These are phyloP conservation scores for Nitzschia sp. DNA, from an alignment of 108 stramenopile genomes.

Conservation along the genomic window DNA sequence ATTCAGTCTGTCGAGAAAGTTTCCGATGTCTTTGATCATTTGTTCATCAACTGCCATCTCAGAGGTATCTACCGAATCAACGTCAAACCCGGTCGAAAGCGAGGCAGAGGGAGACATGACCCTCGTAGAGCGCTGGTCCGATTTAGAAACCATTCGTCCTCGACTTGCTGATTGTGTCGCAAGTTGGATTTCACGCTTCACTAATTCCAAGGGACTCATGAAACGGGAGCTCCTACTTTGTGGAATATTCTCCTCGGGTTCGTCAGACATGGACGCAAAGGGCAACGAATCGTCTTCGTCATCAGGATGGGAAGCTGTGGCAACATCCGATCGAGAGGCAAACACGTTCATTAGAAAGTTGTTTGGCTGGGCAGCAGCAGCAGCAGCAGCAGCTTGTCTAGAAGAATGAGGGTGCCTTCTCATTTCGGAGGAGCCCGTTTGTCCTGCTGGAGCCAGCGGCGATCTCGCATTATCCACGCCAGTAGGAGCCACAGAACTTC, in stretches of 20 bases:
- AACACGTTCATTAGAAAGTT: slow-evolving; percentile 21
- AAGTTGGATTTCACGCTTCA: slow-evolving; percentile 4
- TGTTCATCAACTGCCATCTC: neutral
- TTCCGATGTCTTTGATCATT: slow-evolving; percentile 13
- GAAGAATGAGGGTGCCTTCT: neutral
- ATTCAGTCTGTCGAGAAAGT: slow-evolving; percentile 17
- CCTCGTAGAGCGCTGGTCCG: neutral
- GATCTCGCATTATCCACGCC: neutral
- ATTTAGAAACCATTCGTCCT: neutral
- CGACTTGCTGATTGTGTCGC: slow-evolving; percentile 14
- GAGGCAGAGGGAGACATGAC: neutral
- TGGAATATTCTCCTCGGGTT: slow-evolving; percentile 8
- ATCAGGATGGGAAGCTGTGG: neutral
- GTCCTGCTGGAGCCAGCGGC: neutral
- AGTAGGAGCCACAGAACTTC: neutral
- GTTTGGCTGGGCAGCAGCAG: neutral
- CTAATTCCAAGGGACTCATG: slow-evolving; percentile 5
- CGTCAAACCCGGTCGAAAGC: neutral
- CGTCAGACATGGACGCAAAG: neutral
- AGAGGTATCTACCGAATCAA: neutral
- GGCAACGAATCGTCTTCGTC: neutral
- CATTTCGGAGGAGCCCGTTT: neutral
- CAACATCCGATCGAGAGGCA: slow-evolving; percentile 3
- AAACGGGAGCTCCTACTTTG: neutral
- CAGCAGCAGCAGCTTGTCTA: neutral